These are phyloP conservation scores for Begonia fuchsioides DNA, from an alignment of 306 rosid species.

Conservation along the genomic window DNA sequence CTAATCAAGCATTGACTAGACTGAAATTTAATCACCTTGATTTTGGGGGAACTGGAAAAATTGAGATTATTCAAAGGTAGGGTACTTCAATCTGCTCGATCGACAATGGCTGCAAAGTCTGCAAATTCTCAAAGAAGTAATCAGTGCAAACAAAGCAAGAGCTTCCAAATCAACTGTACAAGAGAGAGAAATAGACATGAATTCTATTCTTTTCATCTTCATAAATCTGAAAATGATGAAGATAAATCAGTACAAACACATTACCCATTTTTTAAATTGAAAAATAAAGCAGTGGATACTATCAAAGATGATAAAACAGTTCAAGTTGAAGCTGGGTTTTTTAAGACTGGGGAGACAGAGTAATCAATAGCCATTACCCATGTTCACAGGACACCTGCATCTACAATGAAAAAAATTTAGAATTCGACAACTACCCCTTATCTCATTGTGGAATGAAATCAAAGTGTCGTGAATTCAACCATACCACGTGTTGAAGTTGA, in stretches of 20 bases:
- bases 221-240: no score
- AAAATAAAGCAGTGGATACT: not conserved
- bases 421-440: conserved; percentile 20
- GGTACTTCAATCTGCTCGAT: conserved; percentile 51
- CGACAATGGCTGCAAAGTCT: conserved; percentile 44
- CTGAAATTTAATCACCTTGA: conserved; percentile 48
- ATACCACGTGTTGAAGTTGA: no score
- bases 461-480: not conserved
- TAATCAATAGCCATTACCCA: conserved; percentile 18
- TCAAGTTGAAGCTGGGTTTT: no score
- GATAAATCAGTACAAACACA: no score
- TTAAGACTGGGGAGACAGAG: no score
- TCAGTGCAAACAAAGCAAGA: conserved; percentile 29
- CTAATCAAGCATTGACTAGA: no score
- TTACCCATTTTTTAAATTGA: not conserved
- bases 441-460: not conserved
- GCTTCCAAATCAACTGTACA: no score
- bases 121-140: conserved; percentile 24
- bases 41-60: conserved; percentile 56
- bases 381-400: conserved; percentile 27
- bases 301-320: no score
- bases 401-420: conserved; percentile 6
- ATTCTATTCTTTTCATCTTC: no score
- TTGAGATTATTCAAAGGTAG: conserved; percentile 16
- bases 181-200: not conserved